These are phyloP conservation scores for Globisporangium paddicum DNA, from an alignment of 352 stramenopile species.

Conservation along the genomic window DNA sequence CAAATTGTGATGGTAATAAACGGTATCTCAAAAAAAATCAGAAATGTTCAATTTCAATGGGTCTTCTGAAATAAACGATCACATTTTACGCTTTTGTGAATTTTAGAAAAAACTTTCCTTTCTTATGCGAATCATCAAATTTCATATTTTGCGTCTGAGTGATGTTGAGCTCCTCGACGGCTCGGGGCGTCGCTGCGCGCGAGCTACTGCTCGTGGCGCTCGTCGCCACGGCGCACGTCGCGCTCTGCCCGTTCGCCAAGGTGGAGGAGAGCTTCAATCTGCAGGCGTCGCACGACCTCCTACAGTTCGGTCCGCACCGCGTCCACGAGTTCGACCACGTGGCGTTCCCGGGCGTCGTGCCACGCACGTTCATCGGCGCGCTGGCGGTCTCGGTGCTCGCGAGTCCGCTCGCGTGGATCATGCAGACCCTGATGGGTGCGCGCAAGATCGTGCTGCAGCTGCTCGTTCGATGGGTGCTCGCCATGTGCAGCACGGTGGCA, in stretches of 20 bases:
- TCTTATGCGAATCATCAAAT: too few relatives aligned
- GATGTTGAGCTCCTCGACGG: not conserved
- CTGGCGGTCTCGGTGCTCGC: slow-evolving; percentile 50
- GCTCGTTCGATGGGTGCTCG: slow-evolving; percentile 54
- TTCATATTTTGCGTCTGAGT: too few relatives aligned
- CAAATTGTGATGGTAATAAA: too few relatives aligned
- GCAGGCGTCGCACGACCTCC: slow-evolving; percentile 97
- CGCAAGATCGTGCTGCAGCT: slow-evolving; percentile 60
- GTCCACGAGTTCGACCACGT: slow-evolving; percentile 93
- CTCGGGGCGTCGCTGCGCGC: not conserved
- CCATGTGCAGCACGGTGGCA: slow-evolving; percentile 45
- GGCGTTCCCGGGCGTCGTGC: slow-evolving; percentile 97
- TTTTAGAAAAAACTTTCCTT: too few relatives aligned
- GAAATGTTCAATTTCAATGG: too few relatives aligned
- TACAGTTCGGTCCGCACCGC: slow-evolving; percentile 54
- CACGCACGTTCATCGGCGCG: slow-evolving; percentile 94
- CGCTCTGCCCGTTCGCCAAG: slow-evolving; percentile 74
- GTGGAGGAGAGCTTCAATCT: slow-evolving; percentile 99
- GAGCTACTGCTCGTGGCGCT: slow-evolving; percentile 14
- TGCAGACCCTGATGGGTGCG: slow-evolving; percentile 16
- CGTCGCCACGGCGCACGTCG: slow-evolving; percentile 38
- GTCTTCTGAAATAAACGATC: too few relatives aligned
- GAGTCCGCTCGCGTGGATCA: slow-evolving; percentile 34
- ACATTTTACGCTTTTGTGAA: not conserved
- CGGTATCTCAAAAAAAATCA: too few relatives aligned